phyloP scores from a whole-genome alignment of 345 rosid species.

The Brassica napus region DNA sequence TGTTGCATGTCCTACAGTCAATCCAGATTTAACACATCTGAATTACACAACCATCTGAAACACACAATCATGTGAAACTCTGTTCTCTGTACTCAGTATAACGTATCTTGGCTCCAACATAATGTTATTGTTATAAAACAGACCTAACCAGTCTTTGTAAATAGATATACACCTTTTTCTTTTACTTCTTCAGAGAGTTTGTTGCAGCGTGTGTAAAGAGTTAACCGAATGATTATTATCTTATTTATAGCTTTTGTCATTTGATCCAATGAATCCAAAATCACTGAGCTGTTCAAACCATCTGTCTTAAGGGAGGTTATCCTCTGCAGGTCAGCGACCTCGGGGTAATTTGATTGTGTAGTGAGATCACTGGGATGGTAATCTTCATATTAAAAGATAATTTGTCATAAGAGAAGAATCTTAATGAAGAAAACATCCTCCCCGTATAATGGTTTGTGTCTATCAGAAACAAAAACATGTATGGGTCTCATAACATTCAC shows the following conservation, averaged over 20 bases:
- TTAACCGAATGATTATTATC: background rate
- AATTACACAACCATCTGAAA: background rate
- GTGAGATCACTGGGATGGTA: background rate
- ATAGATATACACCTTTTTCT: background rate
- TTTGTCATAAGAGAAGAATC: background rate
- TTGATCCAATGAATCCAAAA: background rate
- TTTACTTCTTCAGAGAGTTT: background rate
- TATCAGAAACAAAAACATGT: background rate
- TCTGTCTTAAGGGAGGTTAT: background rate
- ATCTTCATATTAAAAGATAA: background rate
- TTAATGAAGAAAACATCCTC: background rate
- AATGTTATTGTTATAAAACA: background rate
- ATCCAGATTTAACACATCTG: background rate
- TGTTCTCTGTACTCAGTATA: slow-evolving; percentile 4
- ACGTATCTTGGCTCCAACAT: background rate
- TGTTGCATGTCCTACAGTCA: background rate
- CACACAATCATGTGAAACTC: background rate
- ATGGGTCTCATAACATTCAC: background rate
- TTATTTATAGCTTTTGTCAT: background rate
- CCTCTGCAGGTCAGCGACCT: background rate
- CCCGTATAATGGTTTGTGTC: background rate
- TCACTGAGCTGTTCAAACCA: background rate
- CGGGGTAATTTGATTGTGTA: background rate
- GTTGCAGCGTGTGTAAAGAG: background rate
- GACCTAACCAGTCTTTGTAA: background rate